Conservation (phyloP, 2,329 filamentous ascomycete genomes). For the Calonectria multiphialidica region DNA sequence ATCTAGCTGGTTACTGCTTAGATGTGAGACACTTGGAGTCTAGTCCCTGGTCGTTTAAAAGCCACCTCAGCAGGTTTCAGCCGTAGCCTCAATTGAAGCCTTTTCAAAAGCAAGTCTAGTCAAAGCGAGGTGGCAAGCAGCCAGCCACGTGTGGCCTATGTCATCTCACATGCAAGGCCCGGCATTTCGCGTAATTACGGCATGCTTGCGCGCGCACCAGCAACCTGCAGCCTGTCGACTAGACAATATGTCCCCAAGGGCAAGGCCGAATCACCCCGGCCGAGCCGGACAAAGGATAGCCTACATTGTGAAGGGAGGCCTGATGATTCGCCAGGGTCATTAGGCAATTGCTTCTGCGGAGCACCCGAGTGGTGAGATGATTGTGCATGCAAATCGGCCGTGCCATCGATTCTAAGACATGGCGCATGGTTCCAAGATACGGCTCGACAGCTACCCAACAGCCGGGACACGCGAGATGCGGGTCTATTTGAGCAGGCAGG, state of each 20-base stretch:
- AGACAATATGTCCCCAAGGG: background rate
- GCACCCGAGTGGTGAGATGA: background rate
- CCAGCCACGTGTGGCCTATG: background rate
- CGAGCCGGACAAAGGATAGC: background rate
- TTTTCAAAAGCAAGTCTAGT: background rate
- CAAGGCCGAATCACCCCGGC: background rate
- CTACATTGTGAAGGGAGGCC: background rate
- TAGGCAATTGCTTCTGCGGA: background rate
- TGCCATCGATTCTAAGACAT: background rate
- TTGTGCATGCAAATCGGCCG: background rate
- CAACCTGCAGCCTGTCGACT: background rate
- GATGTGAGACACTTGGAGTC: background rate
- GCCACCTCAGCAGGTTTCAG: background rate
- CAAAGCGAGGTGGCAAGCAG: background rate
- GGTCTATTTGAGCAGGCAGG: background rate
- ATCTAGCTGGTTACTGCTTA: background rate
- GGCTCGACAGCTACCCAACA: background rate
- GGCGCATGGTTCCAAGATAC: background rate
- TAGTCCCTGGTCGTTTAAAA: background rate
- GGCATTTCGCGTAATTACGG: background rate
- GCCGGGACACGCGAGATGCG: background rate
- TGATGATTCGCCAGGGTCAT: background rate
- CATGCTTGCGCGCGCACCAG: no score
- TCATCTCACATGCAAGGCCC: background rate
- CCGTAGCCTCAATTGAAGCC: background rate